phyloP scores from a whole-genome alignment of 108 stramenopile species.

The Poteriospumella lacustris region DNA sequence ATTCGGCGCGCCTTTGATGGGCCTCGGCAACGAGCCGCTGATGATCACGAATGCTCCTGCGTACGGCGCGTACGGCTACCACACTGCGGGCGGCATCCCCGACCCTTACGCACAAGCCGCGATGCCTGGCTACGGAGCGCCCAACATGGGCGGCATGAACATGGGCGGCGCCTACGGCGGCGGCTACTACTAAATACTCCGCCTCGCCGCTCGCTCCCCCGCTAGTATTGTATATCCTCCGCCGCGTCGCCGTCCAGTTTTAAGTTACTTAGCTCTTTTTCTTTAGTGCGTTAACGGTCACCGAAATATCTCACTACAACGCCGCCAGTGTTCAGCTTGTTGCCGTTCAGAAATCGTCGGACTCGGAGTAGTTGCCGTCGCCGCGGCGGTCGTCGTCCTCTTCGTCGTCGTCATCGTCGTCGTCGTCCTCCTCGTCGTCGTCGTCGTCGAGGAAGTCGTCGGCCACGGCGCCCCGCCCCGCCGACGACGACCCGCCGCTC shows the following conservation, averaged over 20 bases:
- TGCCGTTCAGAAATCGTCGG: too few relatives aligned
- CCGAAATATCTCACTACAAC: too few relatives aligned
- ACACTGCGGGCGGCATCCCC: neutral
- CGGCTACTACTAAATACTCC: too few relatives aligned
- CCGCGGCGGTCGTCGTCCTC: neutral
- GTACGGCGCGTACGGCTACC: neutral
- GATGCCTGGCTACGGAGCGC: neutral
- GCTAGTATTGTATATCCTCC: too few relatives aligned
- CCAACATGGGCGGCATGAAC: too few relatives aligned
- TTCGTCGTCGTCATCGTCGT: slow-evolving; percentile 27
- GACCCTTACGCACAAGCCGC: slow-evolving; percentile 1
- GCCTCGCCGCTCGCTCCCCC: too few relatives aligned
- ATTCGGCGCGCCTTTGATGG: slow-evolving; percentile 67
- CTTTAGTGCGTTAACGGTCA: too few relatives aligned
- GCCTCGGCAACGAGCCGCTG: slow-evolving; percentile 64
- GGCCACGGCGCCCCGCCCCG: neutral
- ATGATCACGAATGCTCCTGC: slow-evolving; percentile 64
- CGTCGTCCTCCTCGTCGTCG: slow-evolving; percentile 7
- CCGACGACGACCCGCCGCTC: neutral
- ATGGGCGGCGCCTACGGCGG: slow-evolving; percentile 4
- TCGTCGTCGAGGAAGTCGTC: slow-evolving; percentile 24
- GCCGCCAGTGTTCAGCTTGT: too few relatives aligned
- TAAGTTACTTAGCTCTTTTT: too few relatives aligned
- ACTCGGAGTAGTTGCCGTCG: slow-evolving; percentile 12
- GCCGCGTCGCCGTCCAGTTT: too few relatives aligned